Evolutionary conservation across 257 asterid genomes (phyloP).

Genomic region (Ilex asprella): DNA sequence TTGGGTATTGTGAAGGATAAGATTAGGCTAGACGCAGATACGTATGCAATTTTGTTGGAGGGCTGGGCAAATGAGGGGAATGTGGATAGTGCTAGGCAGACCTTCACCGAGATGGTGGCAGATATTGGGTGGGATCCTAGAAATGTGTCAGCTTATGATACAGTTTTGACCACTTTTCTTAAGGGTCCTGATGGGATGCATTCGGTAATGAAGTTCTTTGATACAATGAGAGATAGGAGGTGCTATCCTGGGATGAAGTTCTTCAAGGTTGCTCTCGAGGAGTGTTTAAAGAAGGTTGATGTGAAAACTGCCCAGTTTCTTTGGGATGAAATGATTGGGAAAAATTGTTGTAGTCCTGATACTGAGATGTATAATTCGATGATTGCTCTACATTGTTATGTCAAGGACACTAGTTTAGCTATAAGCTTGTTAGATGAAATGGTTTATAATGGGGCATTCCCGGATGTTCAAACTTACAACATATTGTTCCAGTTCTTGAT

Average conservation of each 20-base stretch:
- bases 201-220: slow-evolving; percentile 33
- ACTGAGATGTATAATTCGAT: slow-evolving; percentile 38
- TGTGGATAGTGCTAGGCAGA: slow-evolving; percentile 34
- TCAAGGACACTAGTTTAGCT: slow-evolving; percentile 44
- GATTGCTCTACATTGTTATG: slow-evolving; percentile 47
- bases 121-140: slow-evolving; percentile 60
- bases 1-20: slow-evolving; percentile 26
- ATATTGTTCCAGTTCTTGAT: slow-evolving; percentile 44
- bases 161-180: slow-evolving; percentile 49
- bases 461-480: slow-evolving; percentile 54
- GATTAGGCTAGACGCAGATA: slow-evolving; percentile 38
- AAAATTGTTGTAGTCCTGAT: slow-evolving; percentile 40
- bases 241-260: slow-evolving; percentile 62
- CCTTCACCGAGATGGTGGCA: slow-evolving; percentile 48
- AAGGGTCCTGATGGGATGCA: slow-evolving; percentile 44
- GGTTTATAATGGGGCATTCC: slow-evolving; percentile 60
- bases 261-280: slow-evolving; percentile 47
- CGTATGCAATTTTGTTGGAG: slow-evolving; percentile 55
- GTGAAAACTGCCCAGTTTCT: slow-evolving; percentile 35
- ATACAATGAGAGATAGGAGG: slow-evolving; percentile 34
- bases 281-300: slow-evolving; percentile 51
- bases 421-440: slow-evolving; percentile 44
- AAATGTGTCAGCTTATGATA: slow-evolving; percentile 53
- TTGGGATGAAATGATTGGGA: slow-evolving; percentile 48
- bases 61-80: slow-evolving; percentile 55